Evolutionary conservation across 148 eudicot genomes (phyloP).

Genomic region (Arbutus unedo): DNA sequence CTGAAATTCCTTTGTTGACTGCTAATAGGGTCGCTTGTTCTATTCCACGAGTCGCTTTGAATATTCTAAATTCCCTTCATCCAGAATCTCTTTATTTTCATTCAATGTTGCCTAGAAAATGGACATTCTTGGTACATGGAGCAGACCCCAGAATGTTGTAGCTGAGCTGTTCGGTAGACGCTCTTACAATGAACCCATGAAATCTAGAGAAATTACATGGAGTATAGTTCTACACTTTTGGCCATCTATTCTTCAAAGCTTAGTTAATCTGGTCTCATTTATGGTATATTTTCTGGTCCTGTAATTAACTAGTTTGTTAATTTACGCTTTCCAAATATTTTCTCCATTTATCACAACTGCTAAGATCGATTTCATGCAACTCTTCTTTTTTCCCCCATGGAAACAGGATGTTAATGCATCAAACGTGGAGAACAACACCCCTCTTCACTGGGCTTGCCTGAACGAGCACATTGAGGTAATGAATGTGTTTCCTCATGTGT

Average conservation of each 20-base stretch:
- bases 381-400: not conserved
- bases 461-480: constrained; percentile 75
- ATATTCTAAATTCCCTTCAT: not conserved
- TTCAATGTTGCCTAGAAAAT: not conserved
- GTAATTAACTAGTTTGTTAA: not conserved
- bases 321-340: not conserved
- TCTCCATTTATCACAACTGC: not conserved
- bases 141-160: constrained; percentile 5
- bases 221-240: not conserved
- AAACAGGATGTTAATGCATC: constrained; percentile 68
- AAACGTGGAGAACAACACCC: constrained; percentile 73
- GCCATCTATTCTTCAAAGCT: not conserved
- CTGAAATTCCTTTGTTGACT: not conserved
- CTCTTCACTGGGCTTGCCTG: constrained; percentile 96
- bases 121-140: not conserved
- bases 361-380: not conserved
- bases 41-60: not conserved
- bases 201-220: not conserved
- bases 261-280: not conserved
- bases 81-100: not conserved
- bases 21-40: not conserved
- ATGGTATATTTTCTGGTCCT: not conserved
- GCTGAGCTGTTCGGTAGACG: not conserved
- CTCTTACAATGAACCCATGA: not conserved
- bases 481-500: not conserved